Evolutionary conservation across 768 basidiomycete species (phyloP).

Genomic region (Lyophyllum atratum): DNA sequence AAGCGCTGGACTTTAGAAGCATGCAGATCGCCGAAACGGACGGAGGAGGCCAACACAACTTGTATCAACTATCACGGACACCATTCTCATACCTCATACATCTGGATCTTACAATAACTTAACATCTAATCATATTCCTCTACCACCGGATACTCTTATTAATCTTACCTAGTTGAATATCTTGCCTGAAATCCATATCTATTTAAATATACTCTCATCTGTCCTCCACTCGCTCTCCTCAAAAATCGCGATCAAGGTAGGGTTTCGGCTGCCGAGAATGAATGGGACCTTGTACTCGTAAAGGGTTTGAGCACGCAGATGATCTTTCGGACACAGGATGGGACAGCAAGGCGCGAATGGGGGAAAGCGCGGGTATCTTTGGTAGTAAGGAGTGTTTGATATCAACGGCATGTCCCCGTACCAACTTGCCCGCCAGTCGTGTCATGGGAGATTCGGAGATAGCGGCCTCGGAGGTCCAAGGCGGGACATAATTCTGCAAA

Average conservation of each 20-base stretch:
- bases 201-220: background rate
- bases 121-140: background rate
- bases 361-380: slow-evolving; percentile 8
- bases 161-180: background rate
- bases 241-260: background rate
- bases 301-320: background rate
- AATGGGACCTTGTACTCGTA: background rate
- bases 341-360: background rate
- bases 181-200: background rate
- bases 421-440: background rate
- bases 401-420: background rate
- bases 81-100: background rate
- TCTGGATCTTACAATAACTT: slow-evolving; percentile 3
- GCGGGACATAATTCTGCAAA: background rate
- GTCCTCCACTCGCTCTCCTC: background rate
- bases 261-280: background rate
- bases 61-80: slow-evolving; percentile 25
- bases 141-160: background rate
- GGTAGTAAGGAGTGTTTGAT: slow-evolving; percentile 10
- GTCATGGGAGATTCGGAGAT: slow-evolving; percentile 3
- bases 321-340: background rate
- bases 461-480: background rate
- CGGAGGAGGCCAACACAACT: slow-evolving; percentile 22
- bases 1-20: slow-evolving; percentile 19
- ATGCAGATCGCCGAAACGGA: slow-evolving; percentile 28